These are phyloP conservation scores for Coniochaeta prunicola DNA, from an alignment of 2,329 filamentous ascomycete species.

Conservation along the genomic window DNA sequence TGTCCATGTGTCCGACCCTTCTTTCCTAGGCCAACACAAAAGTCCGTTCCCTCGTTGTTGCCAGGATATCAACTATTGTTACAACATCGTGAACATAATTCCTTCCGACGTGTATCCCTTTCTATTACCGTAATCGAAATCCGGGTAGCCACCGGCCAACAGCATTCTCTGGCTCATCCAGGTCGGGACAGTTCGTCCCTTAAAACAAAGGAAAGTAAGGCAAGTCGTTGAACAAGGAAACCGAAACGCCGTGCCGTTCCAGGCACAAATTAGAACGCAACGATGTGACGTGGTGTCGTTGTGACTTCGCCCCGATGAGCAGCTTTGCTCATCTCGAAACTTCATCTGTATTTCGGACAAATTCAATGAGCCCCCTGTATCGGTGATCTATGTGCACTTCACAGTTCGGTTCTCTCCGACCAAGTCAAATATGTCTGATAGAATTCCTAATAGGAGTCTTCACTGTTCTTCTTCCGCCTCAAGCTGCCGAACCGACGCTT, in stretches of 20 bases:
- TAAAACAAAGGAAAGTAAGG: not conserved
- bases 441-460: not conserved
- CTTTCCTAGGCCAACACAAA: not conserved
- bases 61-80: not conserved
- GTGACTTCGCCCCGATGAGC: not conserved
- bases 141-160: too few species aligned
- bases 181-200: not conserved
- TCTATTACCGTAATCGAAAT: not conserved
- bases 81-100: not conserved
- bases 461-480: slow-evolving; percentile 32
- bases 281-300: not conserved
- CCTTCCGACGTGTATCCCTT: not conserved
- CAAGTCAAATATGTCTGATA: not conserved
- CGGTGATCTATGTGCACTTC: not conserved
- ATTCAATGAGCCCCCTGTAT: not conserved
- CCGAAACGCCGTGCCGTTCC: not conserved
- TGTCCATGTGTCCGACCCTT: not conserved
- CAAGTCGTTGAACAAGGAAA: not conserved
- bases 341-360: not conserved
- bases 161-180: not conserved
- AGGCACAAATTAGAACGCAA: not conserved
- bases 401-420: not conserved
- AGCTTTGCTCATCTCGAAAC: not conserved
- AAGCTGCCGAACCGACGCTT: slow-evolving; percentile 48
- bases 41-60: not conserved